Base-by-base conservation (phyloP, 2,329 filamentous ascomycete genomes). In the Diaporthe australafricana region DNA sequence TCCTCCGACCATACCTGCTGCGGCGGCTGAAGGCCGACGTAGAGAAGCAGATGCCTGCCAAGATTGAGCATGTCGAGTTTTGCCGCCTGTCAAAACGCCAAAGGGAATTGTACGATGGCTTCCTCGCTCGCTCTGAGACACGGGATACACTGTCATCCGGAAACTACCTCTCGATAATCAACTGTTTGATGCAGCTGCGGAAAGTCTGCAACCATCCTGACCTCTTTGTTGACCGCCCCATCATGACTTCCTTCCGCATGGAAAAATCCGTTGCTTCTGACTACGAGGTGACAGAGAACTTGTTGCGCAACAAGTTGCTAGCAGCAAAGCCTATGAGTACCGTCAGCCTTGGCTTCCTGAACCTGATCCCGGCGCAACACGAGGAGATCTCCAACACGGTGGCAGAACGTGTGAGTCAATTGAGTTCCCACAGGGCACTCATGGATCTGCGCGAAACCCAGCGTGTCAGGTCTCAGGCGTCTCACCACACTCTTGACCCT, bases 151-250 rank as follows among this genome's bases (percentile, higher is more conserved):
- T 99, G 22, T 90, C 94, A 3, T 97, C 94, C 1, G 96, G 96
- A 35, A 99, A 98, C 78, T 98, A 98, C 80, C 90, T 99, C 75
- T 98, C 95, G 22, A 98, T 99, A 80, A 98, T 98, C 83, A 98
- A 98, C 80, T 98, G 97, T 81, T 85, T 99, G 66, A 98, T 99
- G 95, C 96, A 98, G 80, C 87, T 99, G 68, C 91, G 96, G 62
- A 98, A 98, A 81, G 97, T 99, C 66, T 99, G 96, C 87, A 99
- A 99, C 77, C 96, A 99, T 79, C 97, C 96, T 0, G 96, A 99
- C 82, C 87, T 99, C 11, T 99, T 99, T 78, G 93, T 98, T 76
- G 97, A 97, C 72, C 91, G 96, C 20, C 95, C 95, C 1, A 98
- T 99, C 77, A 96, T 97, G 83, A 99, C 96, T 0, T 98, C 96